Conservation (phyloP, 257 asterid species). For the Rubia yunnanensis region DNA sequence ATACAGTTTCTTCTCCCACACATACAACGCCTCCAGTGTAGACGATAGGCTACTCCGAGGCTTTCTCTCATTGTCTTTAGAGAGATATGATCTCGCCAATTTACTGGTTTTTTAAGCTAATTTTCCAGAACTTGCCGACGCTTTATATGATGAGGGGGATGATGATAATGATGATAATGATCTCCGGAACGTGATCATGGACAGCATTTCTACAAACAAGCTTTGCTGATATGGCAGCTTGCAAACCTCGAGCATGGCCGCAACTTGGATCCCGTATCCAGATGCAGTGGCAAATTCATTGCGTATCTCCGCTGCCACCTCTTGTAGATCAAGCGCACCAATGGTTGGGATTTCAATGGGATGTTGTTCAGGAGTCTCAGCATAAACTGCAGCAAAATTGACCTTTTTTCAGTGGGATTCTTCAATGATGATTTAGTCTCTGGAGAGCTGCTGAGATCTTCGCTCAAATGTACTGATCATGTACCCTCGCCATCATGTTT, state of each 20-base stretch:
- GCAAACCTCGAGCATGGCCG: slow-evolving; percentile 87
- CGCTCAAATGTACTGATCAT: slow-evolving; percentile 38
- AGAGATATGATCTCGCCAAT: slow-evolving; percentile 55
- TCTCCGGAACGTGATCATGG: too few relatives aligned
- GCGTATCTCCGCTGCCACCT: slow-evolving; percentile 81
- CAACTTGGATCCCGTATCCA: slow-evolving; percentile 75
- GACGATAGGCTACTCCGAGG: slow-evolving; percentile 65
- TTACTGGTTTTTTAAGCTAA: slow-evolving; percentile 56
- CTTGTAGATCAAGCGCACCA: slow-evolving; percentile 62
- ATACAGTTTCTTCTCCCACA: too few relatives aligned
- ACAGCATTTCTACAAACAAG: slow-evolving; percentile 48
- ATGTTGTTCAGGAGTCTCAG: slow-evolving; percentile 42
- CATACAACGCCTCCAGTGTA: too few relatives aligned
- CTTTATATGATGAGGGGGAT: slow-evolving; percentile 47
- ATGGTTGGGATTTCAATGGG: slow-evolving; percentile 56
- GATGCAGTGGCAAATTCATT: slow-evolving; percentile 85
- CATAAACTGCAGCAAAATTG: slow-evolving; percentile 78
- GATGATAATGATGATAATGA: slow-evolving; percentile 33
- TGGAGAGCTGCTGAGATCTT: slow-evolving; percentile 49
- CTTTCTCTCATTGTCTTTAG: slow-evolving; percentile 31
- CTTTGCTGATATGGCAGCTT: slow-evolving; percentile 82
- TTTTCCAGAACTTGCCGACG: slow-evolving; percentile 43
- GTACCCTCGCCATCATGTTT: slow-evolving; percentile 17
- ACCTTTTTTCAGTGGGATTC: slow-evolving; percentile 77
- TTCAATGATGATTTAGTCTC: slow-evolving; percentile 40